A percentile compares a stretch with the other conserved stretches of the same genome.
Conservation (phyloP, 257 asterid species). For the Petrea volubilis region DNA sequence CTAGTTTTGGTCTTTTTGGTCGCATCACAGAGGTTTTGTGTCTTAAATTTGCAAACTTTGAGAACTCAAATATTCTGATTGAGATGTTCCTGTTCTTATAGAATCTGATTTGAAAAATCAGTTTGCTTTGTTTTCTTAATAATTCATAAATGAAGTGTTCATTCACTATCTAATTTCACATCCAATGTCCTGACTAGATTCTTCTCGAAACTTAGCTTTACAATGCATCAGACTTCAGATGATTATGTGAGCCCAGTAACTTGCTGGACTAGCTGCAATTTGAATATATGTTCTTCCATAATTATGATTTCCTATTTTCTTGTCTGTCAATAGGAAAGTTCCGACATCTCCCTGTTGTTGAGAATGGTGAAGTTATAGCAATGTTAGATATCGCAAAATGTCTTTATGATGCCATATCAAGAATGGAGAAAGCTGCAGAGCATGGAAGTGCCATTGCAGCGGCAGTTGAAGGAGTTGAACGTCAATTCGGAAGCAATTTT, state of each 20-base stretch:
- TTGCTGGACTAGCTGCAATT: too few species aligned
- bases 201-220: background rate
- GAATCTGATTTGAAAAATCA: background rate
- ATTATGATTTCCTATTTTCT: background rate
- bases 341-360: slow-evolving; percentile 98
- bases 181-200: background rate
- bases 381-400: slow-evolving; percentile 91
- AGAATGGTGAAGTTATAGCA: slow-evolving; percentile 97
- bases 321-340: slow-evolving; percentile 64
- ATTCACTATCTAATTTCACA: background rate
- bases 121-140: background rate
- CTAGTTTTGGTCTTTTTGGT: background rate
- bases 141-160: background rate
- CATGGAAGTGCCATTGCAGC: slow-evolving; percentile 98
- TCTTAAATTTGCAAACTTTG: background rate
- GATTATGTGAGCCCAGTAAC: background rate
- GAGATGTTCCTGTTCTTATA: background rate
- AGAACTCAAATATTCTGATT: background rate
- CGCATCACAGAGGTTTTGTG: background rate
- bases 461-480: slow-evolving; percentile 98
- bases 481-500: slow-evolving; percentile 82
- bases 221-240: background rate
- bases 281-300: background rate
- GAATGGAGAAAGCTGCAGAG: slow-evolving; percentile 99
- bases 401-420: slow-evolving; percentile 93